Evolutionary conservation across 2,329 filamentous ascomycete species (phyloP).

Genomic region (Colletotrichum cordylinicola): DNA sequence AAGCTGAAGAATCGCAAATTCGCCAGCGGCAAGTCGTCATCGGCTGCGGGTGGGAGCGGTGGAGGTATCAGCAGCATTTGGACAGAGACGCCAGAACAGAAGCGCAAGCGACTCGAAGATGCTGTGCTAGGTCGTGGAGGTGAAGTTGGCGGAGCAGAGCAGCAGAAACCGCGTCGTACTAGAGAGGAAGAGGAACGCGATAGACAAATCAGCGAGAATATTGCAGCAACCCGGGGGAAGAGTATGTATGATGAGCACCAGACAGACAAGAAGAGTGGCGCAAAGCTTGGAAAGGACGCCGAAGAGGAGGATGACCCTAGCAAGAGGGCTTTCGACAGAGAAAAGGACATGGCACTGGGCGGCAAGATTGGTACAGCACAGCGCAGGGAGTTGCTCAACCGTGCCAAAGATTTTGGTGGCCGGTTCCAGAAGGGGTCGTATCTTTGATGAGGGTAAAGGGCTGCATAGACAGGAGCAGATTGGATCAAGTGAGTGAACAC

Average conservation of each 20-base stretch:
- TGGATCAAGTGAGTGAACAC: background rate
- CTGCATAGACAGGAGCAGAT: background rate
- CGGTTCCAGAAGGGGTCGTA: constrained; percentile 81
- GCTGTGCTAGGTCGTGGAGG: constrained; percentile 77
- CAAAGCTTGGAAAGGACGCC: constrained; percentile 39
- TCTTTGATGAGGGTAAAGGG: constrained; percentile 42
- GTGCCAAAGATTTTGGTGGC: constrained; percentile 81
- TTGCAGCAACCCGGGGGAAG: constrained; percentile 60
- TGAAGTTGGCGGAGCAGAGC: constrained; percentile 26
- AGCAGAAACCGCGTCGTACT: constrained; percentile 51
- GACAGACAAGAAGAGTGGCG: constrained; percentile 36
- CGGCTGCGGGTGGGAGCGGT: constrained; percentile 30
- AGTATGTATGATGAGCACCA: constrained; percentile 67
- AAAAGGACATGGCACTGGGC: constrained; percentile 90
- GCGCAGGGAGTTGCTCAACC: constrained; percentile 78
- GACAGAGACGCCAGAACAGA: constrained; percentile 92
- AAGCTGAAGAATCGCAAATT: constrained; percentile 85
- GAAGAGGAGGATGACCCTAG: constrained; percentile 90
- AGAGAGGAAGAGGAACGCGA: constrained; percentile 63
- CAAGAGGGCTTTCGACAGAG: constrained; percentile 83
- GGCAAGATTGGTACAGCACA: constrained; percentile 75
- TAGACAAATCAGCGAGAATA: constrained; percentile 51
- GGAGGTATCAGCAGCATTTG: constrained; percentile 70
- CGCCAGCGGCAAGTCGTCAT: constrained; percentile 60
- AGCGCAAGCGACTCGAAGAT: constrained; percentile 79